Base-by-base conservation (phyloP, 495 filamentous ascomycete genomes). In the Clavariopsis aquatica region DNA sequence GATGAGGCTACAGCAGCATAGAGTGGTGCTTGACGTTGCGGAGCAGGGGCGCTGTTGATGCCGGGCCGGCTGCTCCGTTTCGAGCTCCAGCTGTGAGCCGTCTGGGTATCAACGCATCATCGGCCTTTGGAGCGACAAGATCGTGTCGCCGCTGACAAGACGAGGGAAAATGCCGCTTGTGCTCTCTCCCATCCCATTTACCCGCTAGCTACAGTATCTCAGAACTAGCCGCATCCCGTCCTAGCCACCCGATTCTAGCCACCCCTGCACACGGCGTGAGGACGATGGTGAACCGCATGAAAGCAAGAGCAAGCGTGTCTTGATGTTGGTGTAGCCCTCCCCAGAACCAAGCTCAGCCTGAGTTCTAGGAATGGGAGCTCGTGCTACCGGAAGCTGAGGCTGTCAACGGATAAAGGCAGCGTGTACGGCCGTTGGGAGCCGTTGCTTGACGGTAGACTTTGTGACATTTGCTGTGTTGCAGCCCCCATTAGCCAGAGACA, bases 331-430 rank as follows among this genome's bases (percentile, higher is more conserved):
- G 55, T 60, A 31, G 36, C 63, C 47, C 15, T 36, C 36, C 19
- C 31, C 47, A 49, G 9, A 17, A 15, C 62, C 31, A 65, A 22
- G 56, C 54, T 52, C 53, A 59, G 62, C 62, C 60, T 57, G 52
- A 57, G 54, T 41, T 5, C 52, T 47, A 49, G 52, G 22, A 55
- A 54, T 51, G 13, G 49, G 20, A 55, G 34, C 41, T 24, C 55
- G 59, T 62, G 56, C 49, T 8, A 67, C 64, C 47, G 29, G 20
- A 57, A 53, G 36, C 60, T 68, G 65, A 43, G 38, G 38, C 38
- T 43, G 60, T 24, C 2, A 56, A 57, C 66, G 66, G 66, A 54
- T 69, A 69, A 65, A 65, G 57, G 45, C 60, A 60, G 65, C 22
- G 62, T 65, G 54, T 26, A 55, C 54, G 62, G 55, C 54, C 63